A percentile compares a stretch with the other conserved stretches of the same genome.
phyloP scores from a whole-genome alignment of 768 basidiomycete genomes.

The Erythrobasidium yunnanense region DNA sequence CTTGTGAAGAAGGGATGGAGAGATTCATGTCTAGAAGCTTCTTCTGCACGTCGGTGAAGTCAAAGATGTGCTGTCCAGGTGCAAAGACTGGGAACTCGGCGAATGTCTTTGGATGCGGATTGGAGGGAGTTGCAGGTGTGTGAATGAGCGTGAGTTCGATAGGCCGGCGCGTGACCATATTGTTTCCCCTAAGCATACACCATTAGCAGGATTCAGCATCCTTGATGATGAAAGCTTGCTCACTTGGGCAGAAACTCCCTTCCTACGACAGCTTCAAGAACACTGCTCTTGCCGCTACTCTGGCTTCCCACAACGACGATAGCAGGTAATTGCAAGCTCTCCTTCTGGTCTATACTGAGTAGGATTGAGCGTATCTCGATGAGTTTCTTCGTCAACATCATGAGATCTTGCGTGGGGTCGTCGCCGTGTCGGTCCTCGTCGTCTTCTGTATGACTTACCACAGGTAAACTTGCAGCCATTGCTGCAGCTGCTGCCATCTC shows the following conservation, averaged over 20 bases:
- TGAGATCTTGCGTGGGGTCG: slow-evolving; percentile 63
- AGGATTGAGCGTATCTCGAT: slow-evolving; percentile 92
- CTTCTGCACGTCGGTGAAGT: slow-evolving; percentile 83
- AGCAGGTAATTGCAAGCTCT: slow-evolving; percentile 83
- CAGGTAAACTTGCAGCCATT: not conserved
- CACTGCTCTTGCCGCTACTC: slow-evolving; percentile 95
- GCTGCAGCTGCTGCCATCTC: slow-evolving; percentile 13
- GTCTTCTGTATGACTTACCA: not conserved
- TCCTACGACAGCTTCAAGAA: slow-evolving; percentile 91
- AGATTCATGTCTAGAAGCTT: slow-evolving; percentile 90
- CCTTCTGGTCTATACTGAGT: slow-evolving; percentile 91
- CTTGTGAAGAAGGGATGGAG: slow-evolving; percentile 76
- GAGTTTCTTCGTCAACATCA: slow-evolving; percentile 85
- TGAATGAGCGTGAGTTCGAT: slow-evolving; percentile 96
- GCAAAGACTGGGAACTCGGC: slow-evolving; percentile 89
- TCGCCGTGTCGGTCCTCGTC: not conserved
- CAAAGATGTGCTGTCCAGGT: slow-evolving; percentile 67
- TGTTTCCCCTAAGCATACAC: slow-evolving; percentile 63
- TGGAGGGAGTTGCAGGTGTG: slow-evolving; percentile 56
- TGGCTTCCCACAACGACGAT: slow-evolving; percentile 98
- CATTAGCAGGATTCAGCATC: not conserved
- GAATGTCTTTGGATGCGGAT: slow-evolving; percentile 57
- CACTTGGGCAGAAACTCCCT: slow-evolving; percentile 97
- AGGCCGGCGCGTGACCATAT: slow-evolving; percentile 97
- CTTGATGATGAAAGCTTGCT: not conserved